phyloP scores from a whole-genome alignment of 768 basidiomycete genomes.

The Phanerodontia chrysosporium region DNA sequence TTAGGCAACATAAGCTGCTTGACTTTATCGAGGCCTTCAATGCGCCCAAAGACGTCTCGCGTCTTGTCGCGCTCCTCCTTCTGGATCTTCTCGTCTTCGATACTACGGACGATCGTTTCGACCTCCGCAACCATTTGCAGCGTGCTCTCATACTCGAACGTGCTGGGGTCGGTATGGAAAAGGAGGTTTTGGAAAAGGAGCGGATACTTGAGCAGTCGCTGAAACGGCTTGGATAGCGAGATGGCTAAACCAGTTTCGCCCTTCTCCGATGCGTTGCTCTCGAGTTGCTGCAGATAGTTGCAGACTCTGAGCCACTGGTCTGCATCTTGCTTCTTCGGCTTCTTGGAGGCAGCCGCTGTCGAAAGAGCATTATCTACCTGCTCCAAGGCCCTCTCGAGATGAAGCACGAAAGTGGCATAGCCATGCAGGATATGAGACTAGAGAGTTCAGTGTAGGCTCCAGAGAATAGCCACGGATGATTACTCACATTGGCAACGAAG shows the following conservation, averaged over 20 bases:
- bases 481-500: constrained; percentile 89
- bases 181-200: constrained; percentile 96
- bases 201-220: constrained; percentile 94
- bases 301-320: constrained; percentile 78
- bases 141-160: constrained; percentile 95
- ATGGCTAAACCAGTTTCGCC: constrained; percentile 95
- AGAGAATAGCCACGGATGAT: constrained; percentile 2
- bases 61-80: constrained; percentile 96
- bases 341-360: constrained; percentile 57
- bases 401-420: constrained; percentile 92
- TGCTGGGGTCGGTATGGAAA: constrained; percentile 95
- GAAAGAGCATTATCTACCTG: constrained; percentile 80
- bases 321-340: constrained; percentile 78
- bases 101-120: constrained; percentile 91
- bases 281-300: constrained; percentile 69
- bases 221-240: constrained; percentile 94
- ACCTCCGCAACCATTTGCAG: constrained; percentile 96
- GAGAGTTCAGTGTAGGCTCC: constrained; percentile 13
- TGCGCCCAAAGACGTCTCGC: constrained; percentile 90
- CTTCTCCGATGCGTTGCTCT: constrained; percentile 74
- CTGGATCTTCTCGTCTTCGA: constrained; percentile 97
- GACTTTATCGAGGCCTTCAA: constrained; percentile 93
- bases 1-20: constrained; percentile 90
- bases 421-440: constrained; percentile 92
- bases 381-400: constrained; percentile 85